Evolutionary conservation across 1,139 yeast genomes (phyloP).

Genomic region (Debaryomyces robertsiae): DNA sequence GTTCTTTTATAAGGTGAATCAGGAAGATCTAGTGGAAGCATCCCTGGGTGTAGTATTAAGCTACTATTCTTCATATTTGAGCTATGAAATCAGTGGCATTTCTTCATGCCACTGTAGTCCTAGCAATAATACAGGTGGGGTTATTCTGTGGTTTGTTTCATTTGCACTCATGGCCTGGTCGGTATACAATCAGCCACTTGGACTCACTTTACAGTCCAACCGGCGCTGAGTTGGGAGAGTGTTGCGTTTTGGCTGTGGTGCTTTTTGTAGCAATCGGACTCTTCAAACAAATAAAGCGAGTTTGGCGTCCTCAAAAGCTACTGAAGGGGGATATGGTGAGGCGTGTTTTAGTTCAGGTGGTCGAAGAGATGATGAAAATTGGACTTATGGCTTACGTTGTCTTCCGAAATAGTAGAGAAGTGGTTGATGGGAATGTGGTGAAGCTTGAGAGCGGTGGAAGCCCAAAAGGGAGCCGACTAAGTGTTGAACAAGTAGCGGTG

Average conservation of each 20-base stretch:
- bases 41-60: too few species aligned
- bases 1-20: too few species aligned
- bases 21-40: too few species aligned
- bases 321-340: slow-evolving; percentile 10
- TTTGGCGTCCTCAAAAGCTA: neutral
- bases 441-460: too few species aligned
- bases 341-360: slow-evolving; percentile 18
- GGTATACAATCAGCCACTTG: neutral
- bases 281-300: neutral
- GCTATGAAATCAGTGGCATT: slow-evolving; percentile 3
- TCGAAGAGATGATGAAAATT: slow-evolving; percentile 17
- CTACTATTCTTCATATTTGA: neutral
- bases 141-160: neutral
- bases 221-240: neutral
- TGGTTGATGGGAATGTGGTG: too few species aligned
- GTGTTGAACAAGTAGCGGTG: slow-evolving; percentile 16
- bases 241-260: neutral
- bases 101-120: neutral
- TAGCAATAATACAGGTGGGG: slow-evolving; percentile 3
- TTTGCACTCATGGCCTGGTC: slow-evolving; percentile 4
- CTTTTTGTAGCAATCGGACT: neutral
- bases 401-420: too few species aligned
- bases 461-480: neutral
- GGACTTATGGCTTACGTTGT: slow-evolving; percentile 6
- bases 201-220: slow-evolving; percentile 1